Base-by-base conservation (phyloP, 2,329 filamentous ascomycete genomes). In the Aspergillus thermomutatus region DNA sequence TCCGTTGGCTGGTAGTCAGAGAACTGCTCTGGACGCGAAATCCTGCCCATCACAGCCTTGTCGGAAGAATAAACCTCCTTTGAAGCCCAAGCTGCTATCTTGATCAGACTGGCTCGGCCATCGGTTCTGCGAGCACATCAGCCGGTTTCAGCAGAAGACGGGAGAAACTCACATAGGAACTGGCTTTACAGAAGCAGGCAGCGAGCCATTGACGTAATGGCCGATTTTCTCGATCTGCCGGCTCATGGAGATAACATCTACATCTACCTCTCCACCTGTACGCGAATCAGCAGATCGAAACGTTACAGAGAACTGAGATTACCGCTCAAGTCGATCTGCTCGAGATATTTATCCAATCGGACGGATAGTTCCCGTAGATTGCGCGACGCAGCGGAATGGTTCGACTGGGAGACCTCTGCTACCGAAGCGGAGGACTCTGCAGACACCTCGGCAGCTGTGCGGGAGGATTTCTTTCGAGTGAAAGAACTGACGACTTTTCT, bases 211-310 rank as follows among this genome's bases (percentile, higher is more conserved):
- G n/a, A 19, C 34, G 31, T 56, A 56, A 3, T 25, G 45, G 11
- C 37, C 19, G 1, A 52, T 46, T n/a, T 56, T 56, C 41, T 56
- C 54, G n/a, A 56, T 50, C 19, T 56, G 54, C 6, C 50, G 54
- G 19, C 54, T 56, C 54, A 56, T 56, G 14, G 54, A 56, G 17
- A 56, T 49, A 1, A 56, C 31, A 52, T 56, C 54, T 11, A 56
- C 31, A 1, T 56, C 54, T 8, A 56, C 45, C 11, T 52, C 54
- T 21, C 34, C 49, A 34, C 45, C 54, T 56, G n/a, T n/a, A 25
- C 10, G 14, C n/a, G 31, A n/a, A 8, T 56, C 17, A 43, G 41
- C 23, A 45, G 5, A n/a, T 3, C n/a, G n/a, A 17, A 23, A 25
- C 17, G 7, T 4, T 8, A 26, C 11, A 31, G 19, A 19, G 11